Base-by-base conservation (phyloP, 2,329 filamentous ascomycete genomes). In the Purpureocillium lavendulum region DNA sequence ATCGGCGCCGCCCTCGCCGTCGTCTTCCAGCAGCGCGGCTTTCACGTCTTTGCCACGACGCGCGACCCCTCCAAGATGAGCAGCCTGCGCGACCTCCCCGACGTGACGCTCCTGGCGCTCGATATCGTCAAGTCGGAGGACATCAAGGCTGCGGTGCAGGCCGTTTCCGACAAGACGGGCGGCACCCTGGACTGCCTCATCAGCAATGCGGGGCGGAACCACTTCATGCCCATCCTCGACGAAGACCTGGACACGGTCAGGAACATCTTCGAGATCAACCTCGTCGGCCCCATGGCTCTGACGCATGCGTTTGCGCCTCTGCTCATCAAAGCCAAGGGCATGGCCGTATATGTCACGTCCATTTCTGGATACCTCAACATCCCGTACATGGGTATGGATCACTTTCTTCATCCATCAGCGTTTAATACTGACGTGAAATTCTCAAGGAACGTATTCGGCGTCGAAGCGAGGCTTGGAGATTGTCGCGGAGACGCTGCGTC, bases 201-300 rank as follows among this genome's bases (percentile, higher is more conserved):
- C 17, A 59, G 59, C 37, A 60, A 59, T 32, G 54, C 55, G 4
- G 57, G 56, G 0, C 36, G 14, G 4, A 48, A 45, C 3, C 50
- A 52, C 30, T 45, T 39, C 3, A 55, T 49, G 51, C 52, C 53
- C 1, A 33, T 56, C 0, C 15, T 53, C 2, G 46, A 54, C 21
- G 21, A 26, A 10, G 21, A 26, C 21, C 21, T 26, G 21, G 21
- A 26, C 21, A 10, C 21, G 21, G 21, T 26, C 21, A 26, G 21
- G 21, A 26, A 26, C 21, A 26, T 8, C 34, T 48, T 61, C 40
- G 62, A 68, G 8, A 49, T 62, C 30, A 70, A 70, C 47, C 45
- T 64, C 33, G 67, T 59, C 55, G 60, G 57, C 3, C 39, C 51
- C 2, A 35, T 68, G 11, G 44, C 47, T n/a, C 53, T 64, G 36